Evolutionary conservation across 495 filamentous ascomycete species (phyloP), one percentile per base, ranked within the genome.

Genomic region (Podospora pseudopauciseta): DNA sequence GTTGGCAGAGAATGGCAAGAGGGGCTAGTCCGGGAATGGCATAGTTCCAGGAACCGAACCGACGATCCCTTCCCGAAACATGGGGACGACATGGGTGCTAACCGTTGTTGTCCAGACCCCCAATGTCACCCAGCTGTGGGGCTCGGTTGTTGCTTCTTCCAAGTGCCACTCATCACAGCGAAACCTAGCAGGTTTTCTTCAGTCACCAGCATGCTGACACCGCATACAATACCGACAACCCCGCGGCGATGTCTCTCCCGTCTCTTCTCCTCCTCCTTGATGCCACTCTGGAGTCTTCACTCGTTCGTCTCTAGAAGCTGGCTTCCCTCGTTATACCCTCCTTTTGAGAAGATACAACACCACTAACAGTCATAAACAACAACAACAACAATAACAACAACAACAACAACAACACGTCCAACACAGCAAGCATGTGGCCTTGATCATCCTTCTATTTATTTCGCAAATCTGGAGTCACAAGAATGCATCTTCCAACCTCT

Each of bases 11-110:
- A 63, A 63, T 23, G 60, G 18, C 3, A 60, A 26, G 16, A 13
- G 15, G 20, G 59, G 32, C 69, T 63, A 66, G 54, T 0, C 69
- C 67, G 2, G 26, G 30, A 30, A 39, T n/a, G 63, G 69, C 3
- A 34, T 62, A 16, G 65, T 16, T 20, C 27, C 67, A 69, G 68
- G 57, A 18, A 32, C 60, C 60, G 23, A 53, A 54, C 13, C 27
- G 70, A 65, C 58, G 70, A 72, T 72, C 70, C 49, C 28, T 72
- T 55, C 70, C 70, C 28, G 16, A 69, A 58, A 23, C 13, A 49
- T 49, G 20, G 65, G 18, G 44, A 30, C 1, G 32, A 64, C 66
- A 16, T 18, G 65, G 18, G 18, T 34, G 30, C n/a, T 3, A 59
- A 60, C 66, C 39, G 68, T 67, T 67, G 55, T n/a, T 39, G 13